Percentiles rank a stretch among this genome's conserved stretches.
Evolutionary conservation across 2,329 filamentous ascomycete genomes (phyloP).

Genomic region (Calonectria honghensis): DNA sequence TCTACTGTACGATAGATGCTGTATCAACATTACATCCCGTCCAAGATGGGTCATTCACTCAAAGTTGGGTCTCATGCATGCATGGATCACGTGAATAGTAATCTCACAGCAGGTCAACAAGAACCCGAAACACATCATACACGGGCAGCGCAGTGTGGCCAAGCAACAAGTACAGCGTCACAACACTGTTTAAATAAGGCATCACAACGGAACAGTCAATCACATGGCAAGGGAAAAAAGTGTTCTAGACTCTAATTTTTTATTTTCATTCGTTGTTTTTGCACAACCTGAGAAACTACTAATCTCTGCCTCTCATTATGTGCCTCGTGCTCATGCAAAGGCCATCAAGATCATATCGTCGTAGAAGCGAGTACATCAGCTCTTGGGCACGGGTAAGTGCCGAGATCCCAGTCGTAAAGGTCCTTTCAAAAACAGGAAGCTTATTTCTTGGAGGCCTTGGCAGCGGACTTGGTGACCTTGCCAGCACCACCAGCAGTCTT

Average conservation of each 20-base stretch:
- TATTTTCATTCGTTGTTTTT: constrained; percentile 65
- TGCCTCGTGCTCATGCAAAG: constrained; percentile 67
- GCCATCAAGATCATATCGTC: constrained; percentile 66
- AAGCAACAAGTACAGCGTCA: neutral
- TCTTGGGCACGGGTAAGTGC: constrained; percentile 53
- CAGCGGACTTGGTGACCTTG: constrained; percentile 84
- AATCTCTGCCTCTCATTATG: constrained; percentile 66
- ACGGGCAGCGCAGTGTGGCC: neutral
- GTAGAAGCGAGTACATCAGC: constrained; percentile 66
- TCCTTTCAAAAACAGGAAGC: constrained; percentile 56
- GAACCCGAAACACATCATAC: neutral
- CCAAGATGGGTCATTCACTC: neutral
- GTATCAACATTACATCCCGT: neutral
- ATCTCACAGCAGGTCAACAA: neutral
- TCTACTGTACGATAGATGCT: constrained; percentile 14
- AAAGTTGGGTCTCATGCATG: neutral
- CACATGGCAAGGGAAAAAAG: constrained; percentile 26
- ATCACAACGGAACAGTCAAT: constrained; percentile 1
- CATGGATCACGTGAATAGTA: neutral
- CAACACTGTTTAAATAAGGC: neutral
- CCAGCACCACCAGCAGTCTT: constrained; percentile 75
- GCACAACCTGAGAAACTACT: constrained; percentile 67
- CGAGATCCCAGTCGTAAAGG: constrained; percentile 52
- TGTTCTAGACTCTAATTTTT: constrained; percentile 68
- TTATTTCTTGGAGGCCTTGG: constrained; percentile 87